phyloP scores from a whole-genome alignment of 345 rosid species.

The Trapa bicornis region DNA sequence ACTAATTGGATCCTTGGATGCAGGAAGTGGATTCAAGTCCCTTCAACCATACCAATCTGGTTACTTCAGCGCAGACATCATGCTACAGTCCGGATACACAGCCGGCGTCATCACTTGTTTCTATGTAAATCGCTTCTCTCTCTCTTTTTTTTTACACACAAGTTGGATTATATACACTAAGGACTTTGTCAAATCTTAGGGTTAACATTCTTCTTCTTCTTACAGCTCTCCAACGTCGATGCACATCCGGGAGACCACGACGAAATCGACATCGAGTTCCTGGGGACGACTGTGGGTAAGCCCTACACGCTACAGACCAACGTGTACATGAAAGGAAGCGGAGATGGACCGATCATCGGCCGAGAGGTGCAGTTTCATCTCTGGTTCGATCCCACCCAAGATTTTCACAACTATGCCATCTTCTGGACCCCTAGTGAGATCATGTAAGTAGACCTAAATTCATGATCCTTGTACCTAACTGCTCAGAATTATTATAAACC shows the following conservation, averaged over 20 bases:
- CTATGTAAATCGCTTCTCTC: conserved; percentile 31
- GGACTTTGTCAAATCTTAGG: too few relatives aligned
- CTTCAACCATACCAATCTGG: conserved; percentile 50
- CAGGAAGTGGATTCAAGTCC: conserved; percentile 96
- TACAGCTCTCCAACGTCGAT: conserved; percentile 75
- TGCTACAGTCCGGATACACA: conserved; percentile 82
- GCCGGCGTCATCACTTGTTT: conserved; percentile 87
- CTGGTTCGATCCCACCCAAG: conserved; percentile 87
- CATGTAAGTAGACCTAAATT: conserved; percentile 31
- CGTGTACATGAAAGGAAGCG: conserved; percentile 81
- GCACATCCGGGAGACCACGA: conserved; percentile 80
- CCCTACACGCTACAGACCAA: conserved; percentile 85
- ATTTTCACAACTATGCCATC: conserved; percentile 64
- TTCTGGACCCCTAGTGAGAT: conserved; percentile 60
- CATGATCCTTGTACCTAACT: too few relatives aligned
- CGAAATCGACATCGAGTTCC: conserved; percentile 78
- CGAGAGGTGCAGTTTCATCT: conserved; percentile 69
- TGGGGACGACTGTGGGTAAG: conserved; percentile 61
- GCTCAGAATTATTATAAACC: too few relatives aligned
- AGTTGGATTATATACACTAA: too few relatives aligned
- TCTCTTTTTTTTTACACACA: too few relatives aligned
- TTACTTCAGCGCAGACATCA: conserved; percentile 70
- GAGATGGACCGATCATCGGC: conserved; percentile 63
- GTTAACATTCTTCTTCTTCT: too few relatives aligned
- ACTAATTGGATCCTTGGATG: not conserved